Evolutionary conservation across 192 early-diverging fungal species (phyloP).

Genomic region (Coemansia sp.): DNA sequence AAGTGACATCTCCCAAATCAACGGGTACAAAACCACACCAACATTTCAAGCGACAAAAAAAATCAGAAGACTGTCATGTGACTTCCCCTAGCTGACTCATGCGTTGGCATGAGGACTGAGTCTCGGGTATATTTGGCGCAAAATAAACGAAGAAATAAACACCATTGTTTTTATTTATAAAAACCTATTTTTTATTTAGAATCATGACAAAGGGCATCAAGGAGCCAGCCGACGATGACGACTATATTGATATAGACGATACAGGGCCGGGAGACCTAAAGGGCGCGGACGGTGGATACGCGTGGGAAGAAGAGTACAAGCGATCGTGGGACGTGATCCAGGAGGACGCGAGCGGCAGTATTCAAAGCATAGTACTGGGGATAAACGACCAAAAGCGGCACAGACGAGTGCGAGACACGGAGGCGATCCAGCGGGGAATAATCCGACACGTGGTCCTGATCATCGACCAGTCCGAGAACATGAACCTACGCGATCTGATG

Average conservation of each 20-base stretch:
- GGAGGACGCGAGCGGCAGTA: constrained; percentile 82
- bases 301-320: constrained; percentile 98
- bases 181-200: neutral
- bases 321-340: constrained; percentile 93
- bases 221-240: constrained; percentile 28
- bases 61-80: neutral
- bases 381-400: constrained; percentile 74
- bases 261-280: constrained; percentile 46
- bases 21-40: too few relatives aligned
- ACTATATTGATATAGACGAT: constrained; percentile 54
- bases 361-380: constrained; percentile 71
- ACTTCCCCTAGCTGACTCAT: neutral
- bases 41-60: too few relatives aligned
- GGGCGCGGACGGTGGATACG: constrained; percentile 65
- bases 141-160: neutral
- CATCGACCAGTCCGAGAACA: constrained; percentile 80
- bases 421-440: constrained; percentile 75
- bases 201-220: constrained; percentile 19
- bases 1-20: too few relatives aligned
- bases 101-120: neutral
- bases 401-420: constrained; percentile 65
- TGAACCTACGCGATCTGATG: constrained; percentile 83
- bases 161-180: neutral
- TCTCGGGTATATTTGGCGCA: neutral
- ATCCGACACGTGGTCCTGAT: constrained; percentile 82